Evolutionary conservation across 768 basidiomycete species (phyloP), one percentile per base, ranked within the genome.

Genomic region (Lactarius indigo): DNA sequence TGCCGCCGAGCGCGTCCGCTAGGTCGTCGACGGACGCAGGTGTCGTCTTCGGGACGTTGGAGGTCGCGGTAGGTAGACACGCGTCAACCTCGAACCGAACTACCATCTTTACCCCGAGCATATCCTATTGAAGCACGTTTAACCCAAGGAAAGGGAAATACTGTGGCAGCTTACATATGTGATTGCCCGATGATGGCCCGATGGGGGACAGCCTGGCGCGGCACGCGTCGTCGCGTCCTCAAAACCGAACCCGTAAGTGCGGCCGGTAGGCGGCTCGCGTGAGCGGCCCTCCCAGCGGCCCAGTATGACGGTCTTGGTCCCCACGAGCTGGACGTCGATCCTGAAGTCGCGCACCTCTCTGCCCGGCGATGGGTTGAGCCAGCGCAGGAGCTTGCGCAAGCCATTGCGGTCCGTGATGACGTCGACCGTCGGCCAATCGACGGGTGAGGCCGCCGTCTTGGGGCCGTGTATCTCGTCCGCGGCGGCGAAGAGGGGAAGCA

Each of bases 311-410:
- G 90, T 91, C 63, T 77, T 79, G 18, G 71, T 71, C 1, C 89
- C 88, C 0, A 79, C 82, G n/a, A 90, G 77, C 72, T 92, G 85
- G 6, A 86, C 66, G 63, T 93, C 89, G 68, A 93, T 89, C 23
- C 91, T 79, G 72, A 92, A 93, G 64, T 84, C 82, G 12, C 76
- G 72, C 30, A 71, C 67, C 17, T 75, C 76, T 30, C 75, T 77
- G 17, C 72, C 73, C 20, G 39, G 30, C 7, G 66, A 59, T 0
- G 66, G 66, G 26, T 37, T 59, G 23, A 83, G 78, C 86, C 86
- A 89, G 30, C 85, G 79, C 26, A 86, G 70, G 47, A 91, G 76
- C 74, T 89, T 89, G 31, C 89, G 81, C 23, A 91, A 75, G 30
- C 79, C 79, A 69, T 90, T 91, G 35, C 90, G 81, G 72, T 90